A percentile compares a stretch with the other conserved stretches of the same genome.
phyloP scores from a whole-genome alignment of 768 basidiomycete species.

The Boletus bicolor region DNA sequence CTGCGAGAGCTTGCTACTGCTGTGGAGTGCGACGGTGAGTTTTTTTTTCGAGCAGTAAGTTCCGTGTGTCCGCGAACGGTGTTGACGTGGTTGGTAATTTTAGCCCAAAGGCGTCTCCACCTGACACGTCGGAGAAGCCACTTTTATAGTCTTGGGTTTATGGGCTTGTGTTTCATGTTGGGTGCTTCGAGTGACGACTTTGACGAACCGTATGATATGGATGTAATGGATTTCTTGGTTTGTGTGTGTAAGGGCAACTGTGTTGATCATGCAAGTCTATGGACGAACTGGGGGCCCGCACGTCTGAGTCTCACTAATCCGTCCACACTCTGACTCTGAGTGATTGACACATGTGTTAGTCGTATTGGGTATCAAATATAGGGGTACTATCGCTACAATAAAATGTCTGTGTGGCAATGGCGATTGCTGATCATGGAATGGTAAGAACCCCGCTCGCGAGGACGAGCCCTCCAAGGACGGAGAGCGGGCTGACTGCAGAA shows the following conservation, averaged over 20 bases:
- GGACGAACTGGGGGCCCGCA: no score
- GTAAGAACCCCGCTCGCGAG: conserved; percentile 22
- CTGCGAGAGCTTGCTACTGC: conserved; percentile 63
- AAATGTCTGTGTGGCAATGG: not conserved
- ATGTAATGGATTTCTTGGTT: not conserved
- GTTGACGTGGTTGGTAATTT: conserved; percentile 5
- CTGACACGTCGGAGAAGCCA: not conserved
- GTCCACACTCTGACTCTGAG: not conserved
- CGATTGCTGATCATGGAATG: conserved; percentile 4
- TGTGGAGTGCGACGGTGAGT: conserved; percentile 55
- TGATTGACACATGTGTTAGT: not conserved
- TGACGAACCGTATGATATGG: not conserved
- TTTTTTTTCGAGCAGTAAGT: not conserved
- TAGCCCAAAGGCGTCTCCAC: conserved; percentile 2
- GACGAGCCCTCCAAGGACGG: conserved; percentile 22
- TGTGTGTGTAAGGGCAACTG: not conserved
- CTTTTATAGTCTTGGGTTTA: not conserved
- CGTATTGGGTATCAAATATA: not conserved
- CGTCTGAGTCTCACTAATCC: not conserved
- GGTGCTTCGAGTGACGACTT: not conserved
- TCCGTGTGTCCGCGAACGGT: not conserved
- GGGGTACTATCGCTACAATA: conserved; percentile 16
- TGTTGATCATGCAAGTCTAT: not conserved
- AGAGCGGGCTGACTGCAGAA: conserved; percentile 17
- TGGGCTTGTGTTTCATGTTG: not conserved